phyloP scores from a whole-genome alignment of 768 basidiomycete genomes.

The Boletus pseudo-olivaceus region DNA sequence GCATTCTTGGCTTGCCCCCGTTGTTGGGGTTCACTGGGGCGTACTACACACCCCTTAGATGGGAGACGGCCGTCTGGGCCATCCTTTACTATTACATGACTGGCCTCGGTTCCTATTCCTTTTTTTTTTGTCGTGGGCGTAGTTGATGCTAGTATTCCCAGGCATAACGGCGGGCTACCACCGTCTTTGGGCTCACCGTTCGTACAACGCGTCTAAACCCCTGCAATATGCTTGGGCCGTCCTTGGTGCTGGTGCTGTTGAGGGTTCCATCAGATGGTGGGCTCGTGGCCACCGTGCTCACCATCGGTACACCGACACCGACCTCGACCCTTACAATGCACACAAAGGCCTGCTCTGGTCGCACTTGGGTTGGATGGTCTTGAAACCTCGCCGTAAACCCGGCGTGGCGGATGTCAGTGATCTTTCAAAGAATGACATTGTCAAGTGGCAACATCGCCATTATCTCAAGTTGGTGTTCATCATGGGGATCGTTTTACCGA shows the following conservation, averaged over 20 bases:
- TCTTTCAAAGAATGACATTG: conserved; percentile 71
- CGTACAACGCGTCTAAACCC: conserved; percentile 86
- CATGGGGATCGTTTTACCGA: conserved; percentile 74
- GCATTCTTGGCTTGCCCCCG: conserved; percentile 72
- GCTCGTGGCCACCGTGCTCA: conserved; percentile 95
- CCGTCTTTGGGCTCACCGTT: conserved; percentile 93
- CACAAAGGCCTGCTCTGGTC: conserved; percentile 85
- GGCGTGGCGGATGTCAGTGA: conserved; percentile 91
- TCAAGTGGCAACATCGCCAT: conserved; percentile 85
- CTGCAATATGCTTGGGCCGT: conserved; percentile 83
- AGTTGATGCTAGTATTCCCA: conserved; percentile 31
- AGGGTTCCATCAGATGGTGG: conserved; percentile 99
- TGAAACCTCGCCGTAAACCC: conserved; percentile 86
- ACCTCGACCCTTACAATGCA: conserved; percentile 93
- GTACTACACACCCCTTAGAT: conserved; percentile 57
- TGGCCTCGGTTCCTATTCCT: conserved; percentile 66
- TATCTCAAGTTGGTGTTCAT: conserved; percentile 68
- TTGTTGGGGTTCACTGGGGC: conserved; percentile 71
- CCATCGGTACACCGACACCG: conserved; percentile 95
- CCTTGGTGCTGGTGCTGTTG: conserved; percentile 86
- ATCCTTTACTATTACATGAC: conserved; percentile 74
- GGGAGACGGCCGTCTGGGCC: conserved; percentile 71
- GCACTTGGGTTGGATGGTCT: conserved; percentile 89
- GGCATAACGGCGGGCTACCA: conserved; percentile 95
- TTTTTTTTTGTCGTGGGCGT: conserved; percentile 32